Evolutionary conservation across 192 early-diverging fungal species (phyloP).

Genomic region (Cladochytrium replicatum): DNA sequence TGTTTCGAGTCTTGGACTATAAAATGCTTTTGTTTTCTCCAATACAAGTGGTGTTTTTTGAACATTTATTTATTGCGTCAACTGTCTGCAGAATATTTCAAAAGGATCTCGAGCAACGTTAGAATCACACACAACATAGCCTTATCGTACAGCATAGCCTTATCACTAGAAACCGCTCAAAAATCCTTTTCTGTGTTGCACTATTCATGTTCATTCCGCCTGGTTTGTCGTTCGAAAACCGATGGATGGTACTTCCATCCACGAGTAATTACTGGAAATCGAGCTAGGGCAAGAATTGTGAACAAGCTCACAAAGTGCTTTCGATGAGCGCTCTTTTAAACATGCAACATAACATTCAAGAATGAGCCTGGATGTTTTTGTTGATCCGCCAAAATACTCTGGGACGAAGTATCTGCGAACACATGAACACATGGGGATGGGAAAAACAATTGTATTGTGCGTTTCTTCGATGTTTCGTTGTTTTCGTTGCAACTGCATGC

Average conservation of each 20-base stretch:
- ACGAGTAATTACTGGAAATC: constrained; percentile 20
- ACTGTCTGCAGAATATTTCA: too few species aligned
- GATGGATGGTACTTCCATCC: constrained; percentile 12
- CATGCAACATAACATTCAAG: constrained; percentile 23
- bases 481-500: too few species aligned
- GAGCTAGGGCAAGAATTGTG: constrained; percentile 27
- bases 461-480: too few species aligned
- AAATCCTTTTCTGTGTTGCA: constrained; percentile 40
- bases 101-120: too few species aligned
- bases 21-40: too few species aligned
- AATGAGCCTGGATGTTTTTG: constrained; percentile 22
- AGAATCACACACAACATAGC: too few species aligned
- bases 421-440: constrained; percentile 91
- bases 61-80: too few species aligned
- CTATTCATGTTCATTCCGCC: constrained; percentile 31
- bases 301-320: constrained; percentile 30
- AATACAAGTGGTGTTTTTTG: too few species aligned
- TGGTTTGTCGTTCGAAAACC: constrained; percentile 39
- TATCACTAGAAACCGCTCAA: constrained; percentile 64
- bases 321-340: constrained; percentile 19
- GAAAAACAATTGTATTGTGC: constrained; percentile 70
- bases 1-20: too few species aligned
- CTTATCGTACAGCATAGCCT: too few species aligned
- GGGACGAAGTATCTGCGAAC: constrained; percentile 64
- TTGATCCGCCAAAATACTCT: not conserved